These are phyloP conservation scores for Citrullus mucosospermus DNA, from an alignment of 306 rosid genomes.

Conservation along the genomic window DNA sequence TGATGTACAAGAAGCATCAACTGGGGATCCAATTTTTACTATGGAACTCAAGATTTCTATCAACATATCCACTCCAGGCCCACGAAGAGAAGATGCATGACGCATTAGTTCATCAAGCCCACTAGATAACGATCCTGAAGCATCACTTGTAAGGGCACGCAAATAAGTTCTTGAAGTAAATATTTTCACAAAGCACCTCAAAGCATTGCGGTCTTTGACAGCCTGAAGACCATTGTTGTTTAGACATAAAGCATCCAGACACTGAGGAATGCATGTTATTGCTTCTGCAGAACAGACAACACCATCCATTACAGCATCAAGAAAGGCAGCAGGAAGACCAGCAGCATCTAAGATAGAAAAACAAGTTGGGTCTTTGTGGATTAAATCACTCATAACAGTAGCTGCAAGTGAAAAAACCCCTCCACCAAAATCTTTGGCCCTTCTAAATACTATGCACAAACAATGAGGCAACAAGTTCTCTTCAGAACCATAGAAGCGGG, in stretches of 20 bases:
- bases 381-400: slow-evolving; percentile 90
- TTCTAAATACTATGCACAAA: slow-evolving; percentile 67
- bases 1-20: slow-evolving; percentile 31
- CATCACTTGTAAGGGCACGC: slow-evolving; percentile 75
- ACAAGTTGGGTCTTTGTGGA: slow-evolving; percentile 97
- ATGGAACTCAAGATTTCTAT: slow-evolving; percentile 66
- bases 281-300: slow-evolving; percentile 91
- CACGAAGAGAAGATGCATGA: slow-evolving; percentile 82
- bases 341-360: slow-evolving; percentile 75
- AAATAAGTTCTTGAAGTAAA: slow-evolving; percentile 75
- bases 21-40: slow-evolving; percentile 64
- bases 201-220: slow-evolving; percentile 72
- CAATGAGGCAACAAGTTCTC: slow-evolving; percentile 79
- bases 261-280: slow-evolving; percentile 89
- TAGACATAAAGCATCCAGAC: slow-evolving; percentile 87
- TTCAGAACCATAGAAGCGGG: slow-evolving; percentile 74
- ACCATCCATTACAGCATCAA: slow-evolving; percentile 90
- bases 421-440: slow-evolving; percentile 93
- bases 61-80: slow-evolving; percentile 90
- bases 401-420: slow-evolving; percentile 96
- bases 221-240: slow-evolving; percentile 81
- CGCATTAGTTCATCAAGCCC: slow-evolving; percentile 97
- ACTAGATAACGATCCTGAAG: slow-evolving; percentile 74
- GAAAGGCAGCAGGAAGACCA: slow-evolving; percentile 87
- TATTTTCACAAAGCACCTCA: slow-evolving; percentile 88